Percentiles rank a stretch among this genome's conserved stretches.
Evolutionary conservation across 2,329 filamentous ascomycete species (phyloP).

Genomic region (Scedosporium boydii): DNA sequence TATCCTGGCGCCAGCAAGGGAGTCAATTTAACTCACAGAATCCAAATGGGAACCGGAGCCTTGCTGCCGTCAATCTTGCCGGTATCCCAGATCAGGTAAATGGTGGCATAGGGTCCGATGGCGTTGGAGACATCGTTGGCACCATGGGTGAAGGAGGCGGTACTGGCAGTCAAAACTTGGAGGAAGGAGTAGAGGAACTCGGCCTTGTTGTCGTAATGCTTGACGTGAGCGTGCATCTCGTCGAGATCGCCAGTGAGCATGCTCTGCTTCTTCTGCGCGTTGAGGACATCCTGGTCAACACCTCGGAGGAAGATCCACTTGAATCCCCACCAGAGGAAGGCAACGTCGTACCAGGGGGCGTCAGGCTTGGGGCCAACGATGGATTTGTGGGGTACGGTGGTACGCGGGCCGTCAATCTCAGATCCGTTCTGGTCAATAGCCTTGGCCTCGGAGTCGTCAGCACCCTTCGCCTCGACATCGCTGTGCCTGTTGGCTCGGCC

Average conservation of each 20-base stretch:
- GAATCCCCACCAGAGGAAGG: conserved; percentile 28
- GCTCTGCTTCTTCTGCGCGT: conserved; percentile 53
- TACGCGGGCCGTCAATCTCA: conserved; percentile 15
- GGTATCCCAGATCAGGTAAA: conserved; percentile 49
- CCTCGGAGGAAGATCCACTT: conserved; percentile 56
- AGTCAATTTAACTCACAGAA: conserved; percentile 27
- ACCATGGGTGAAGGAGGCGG: conserved; percentile 65
- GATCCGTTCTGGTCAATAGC: conserved; percentile 10
- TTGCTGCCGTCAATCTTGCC: conserved; percentile 32
- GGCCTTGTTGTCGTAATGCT: conserved; percentile 59
- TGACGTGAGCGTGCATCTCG: conserved; percentile 43
- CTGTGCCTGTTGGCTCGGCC: conserved; percentile 11
- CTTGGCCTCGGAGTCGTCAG: conserved; percentile 14
- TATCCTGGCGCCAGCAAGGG: neutral
- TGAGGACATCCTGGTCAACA: conserved; percentile 72
- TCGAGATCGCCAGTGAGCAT: conserved; percentile 32
- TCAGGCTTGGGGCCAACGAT: conserved; percentile 29
- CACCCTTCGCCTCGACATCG: conserved; percentile 17
- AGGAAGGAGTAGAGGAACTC: conserved; percentile 61
- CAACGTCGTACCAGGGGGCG: conserved; percentile 27
- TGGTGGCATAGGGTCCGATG: conserved; percentile 52
- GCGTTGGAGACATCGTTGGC: conserved; percentile 65
- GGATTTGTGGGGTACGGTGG: conserved; percentile 20
- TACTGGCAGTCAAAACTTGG: conserved; percentile 58
- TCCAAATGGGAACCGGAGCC: conserved; percentile 47